Percentiles rank a stretch among this genome's conserved stretches.
Evolutionary conservation across 192 early-diverging fungal genomes (phyloP).

Genomic region (Diversispora eburnea): DNA sequence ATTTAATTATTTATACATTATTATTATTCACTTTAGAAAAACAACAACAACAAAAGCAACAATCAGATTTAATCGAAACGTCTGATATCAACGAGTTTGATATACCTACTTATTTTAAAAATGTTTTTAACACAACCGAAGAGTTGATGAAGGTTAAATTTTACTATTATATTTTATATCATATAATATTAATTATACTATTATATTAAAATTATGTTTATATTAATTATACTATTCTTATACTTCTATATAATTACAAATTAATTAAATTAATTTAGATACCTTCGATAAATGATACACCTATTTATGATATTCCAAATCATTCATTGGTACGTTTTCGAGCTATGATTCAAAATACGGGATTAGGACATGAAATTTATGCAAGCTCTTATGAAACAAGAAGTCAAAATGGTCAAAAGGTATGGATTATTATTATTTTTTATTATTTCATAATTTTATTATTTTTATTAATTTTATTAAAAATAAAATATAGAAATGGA

Average conservation of each 20-base stretch:
- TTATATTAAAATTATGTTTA: background rate
- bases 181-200: background rate
- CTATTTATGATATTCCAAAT: constrained; percentile 32
- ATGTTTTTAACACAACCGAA: constrained; percentile 33
- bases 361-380: constrained; percentile 66
- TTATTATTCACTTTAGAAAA: background rate
- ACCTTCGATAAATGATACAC: constrained; percentile 39
- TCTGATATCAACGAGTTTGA: constrained; percentile 33
- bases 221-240: too few species aligned
- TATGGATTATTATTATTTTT: constrained; percentile 12
- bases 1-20: background rate
- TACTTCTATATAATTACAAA: too few species aligned
- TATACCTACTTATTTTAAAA: constrained; percentile 34
- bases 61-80: constrained; percentile 28
- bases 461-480: background rate
- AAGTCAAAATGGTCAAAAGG: constrained; percentile 37
- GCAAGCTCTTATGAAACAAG: constrained; percentile 35
- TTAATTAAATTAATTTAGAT: constrained; percentile 31
- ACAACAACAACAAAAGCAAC: constrained; percentile 37
- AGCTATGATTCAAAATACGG: constrained; percentile 80
- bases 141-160: constrained; percentile 32
- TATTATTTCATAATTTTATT: background rate
- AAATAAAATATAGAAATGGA: constrained; percentile 11
- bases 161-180: background rate
- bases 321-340: constrained; percentile 64